Evolutionary conservation across 2,329 filamentous ascomycete genomes (phyloP).

Genomic region (Colletotrichum sp.): DNA sequence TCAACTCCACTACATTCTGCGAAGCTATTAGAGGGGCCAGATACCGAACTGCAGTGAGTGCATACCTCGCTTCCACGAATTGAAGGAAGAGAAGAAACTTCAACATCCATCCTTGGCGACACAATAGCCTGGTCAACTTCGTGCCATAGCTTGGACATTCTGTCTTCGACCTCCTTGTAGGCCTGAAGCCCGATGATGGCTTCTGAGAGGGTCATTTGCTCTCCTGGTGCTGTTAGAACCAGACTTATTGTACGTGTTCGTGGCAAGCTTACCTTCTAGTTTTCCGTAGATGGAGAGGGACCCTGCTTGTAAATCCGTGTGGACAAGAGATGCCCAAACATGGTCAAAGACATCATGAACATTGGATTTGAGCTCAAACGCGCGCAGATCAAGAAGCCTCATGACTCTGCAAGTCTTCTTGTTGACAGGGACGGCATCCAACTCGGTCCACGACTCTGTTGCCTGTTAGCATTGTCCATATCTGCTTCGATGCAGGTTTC

Average conservation of each 20-base stretch:
- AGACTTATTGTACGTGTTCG: background rate
- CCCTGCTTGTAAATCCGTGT: constrained; percentile 60
- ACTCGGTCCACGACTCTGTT: constrained; percentile 59
- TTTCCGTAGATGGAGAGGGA: constrained; percentile 61
- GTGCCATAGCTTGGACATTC: constrained; percentile 65
- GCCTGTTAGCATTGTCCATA: constrained; percentile 26
- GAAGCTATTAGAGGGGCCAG: constrained; percentile 18
- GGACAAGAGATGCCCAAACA: constrained; percentile 74
- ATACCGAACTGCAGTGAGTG: background rate
- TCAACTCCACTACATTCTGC: constrained; percentile 48
- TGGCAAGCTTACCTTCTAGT: constrained; percentile 50
- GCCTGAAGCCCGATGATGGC: constrained; percentile 61
- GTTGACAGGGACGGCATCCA: constrained; percentile 64
- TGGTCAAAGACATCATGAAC: constrained; percentile 70
- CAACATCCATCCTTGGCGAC: constrained; percentile 59
- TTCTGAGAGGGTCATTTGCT: constrained; percentile 57
- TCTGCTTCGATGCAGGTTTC: fast-evolving
- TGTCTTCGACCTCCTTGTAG: constrained; percentile 65
- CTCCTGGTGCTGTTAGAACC: constrained; percentile 40
- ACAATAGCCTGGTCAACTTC: constrained; percentile 67
- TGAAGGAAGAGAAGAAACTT: constrained; percentile 33
- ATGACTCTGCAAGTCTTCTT: constrained; percentile 66
- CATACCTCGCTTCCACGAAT: constrained; percentile 36
- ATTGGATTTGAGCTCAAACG: constrained; percentile 68
- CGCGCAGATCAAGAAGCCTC: constrained; percentile 68